Base-by-base conservation (phyloP, 2,329 filamentous ascomycete genomes). In the Pyricularia sp. region DNA sequence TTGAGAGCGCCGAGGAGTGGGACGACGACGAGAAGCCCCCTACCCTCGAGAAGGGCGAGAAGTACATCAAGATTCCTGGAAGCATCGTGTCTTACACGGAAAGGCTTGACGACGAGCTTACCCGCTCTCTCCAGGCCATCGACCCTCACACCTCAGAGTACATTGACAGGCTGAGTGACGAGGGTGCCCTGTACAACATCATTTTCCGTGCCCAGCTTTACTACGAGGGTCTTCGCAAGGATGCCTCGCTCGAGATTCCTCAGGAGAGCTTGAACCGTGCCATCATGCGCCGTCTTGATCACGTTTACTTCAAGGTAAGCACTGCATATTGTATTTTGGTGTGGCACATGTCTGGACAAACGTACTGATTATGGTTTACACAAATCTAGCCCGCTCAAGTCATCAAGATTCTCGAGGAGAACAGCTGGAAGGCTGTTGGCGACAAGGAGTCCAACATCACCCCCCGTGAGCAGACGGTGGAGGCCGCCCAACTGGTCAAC, bases 81-180 rank as follows among this genome's bases (percentile, higher is more conserved):
- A 97, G 93, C 83, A 84, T 98, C 71, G 92, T 97, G 64, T 98
- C 95, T 0, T 96, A 94, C 77, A 88, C 97, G 36, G 95, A 99
- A 85, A 88, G 95, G 77, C 87, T 99, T 25, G 95, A 99, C 76
- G 95, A 99, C 76, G 96, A 99, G 83, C 92, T 99, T 72, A 97
- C 92, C 71, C 90, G 95, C 75, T 97, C 95, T n/a, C 86, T 99
- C 68, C 95, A 99, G 81, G 92, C 90, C 80, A 97, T 99, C 76
- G 95, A 99, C 78, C 96, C 95, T 69, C 95, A 99, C 82, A 99
- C 95, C 59, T 95, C 95, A 33, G 95, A 99, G 82, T 99, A 99
- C 78, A 97, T 99, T 71, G 95, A 99, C 78, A 89, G 96, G 70
- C 83, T 99, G 70, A 91, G 92, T 69, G 95, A 99, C 75, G 95